Evolutionary conservation across 2,329 filamentous ascomycete genomes (phyloP).

Genomic region (Cercospora janseana): DNA sequence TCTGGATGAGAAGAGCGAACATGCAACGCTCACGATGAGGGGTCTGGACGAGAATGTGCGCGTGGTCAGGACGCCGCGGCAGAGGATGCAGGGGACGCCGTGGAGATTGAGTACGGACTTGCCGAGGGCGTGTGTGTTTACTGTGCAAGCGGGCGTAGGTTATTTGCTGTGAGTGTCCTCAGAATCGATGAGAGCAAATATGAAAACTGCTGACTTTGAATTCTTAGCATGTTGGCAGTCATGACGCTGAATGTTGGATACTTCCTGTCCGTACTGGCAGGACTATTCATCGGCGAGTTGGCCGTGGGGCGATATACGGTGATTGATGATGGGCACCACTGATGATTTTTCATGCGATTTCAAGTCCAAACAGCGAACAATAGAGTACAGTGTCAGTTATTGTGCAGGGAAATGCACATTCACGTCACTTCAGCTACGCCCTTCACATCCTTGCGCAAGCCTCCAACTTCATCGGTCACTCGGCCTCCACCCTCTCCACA

Average conservation of each 20-base stretch:
- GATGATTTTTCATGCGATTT: neutral
- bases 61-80: slow-evolving; percentile 54
- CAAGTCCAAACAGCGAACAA: too few relatives aligned
- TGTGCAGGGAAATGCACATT: too few relatives aligned
- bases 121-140: slow-evolving; percentile 67
- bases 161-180: slow-evolving; percentile 73
- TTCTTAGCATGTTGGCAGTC: slow-evolving; percentile 77
- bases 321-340: slow-evolving; percentile 11
- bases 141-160: slow-evolving; percentile 70
- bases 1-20: slow-evolving; percentile 55
- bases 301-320: slow-evolving; percentile 65
- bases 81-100: slow-evolving; percentile 57
- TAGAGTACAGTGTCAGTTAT: too few relatives aligned
- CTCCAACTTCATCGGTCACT: too few relatives aligned
- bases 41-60: slow-evolving; percentile 78
- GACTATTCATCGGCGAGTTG: slow-evolving; percentile 82
- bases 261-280: slow-evolving; percentile 74
- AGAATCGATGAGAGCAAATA: neutral
- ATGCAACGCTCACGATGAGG: slow-evolving; percentile 67
- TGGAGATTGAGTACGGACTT: slow-evolving; percentile 82
- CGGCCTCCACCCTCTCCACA: neutral
- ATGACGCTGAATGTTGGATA: slow-evolving; percentile 90
- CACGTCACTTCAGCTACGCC: too few relatives aligned
- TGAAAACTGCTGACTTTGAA: slow-evolving; percentile 22
- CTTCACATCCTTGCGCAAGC: too few relatives aligned